Evolutionary conservation across 345 rosid genomes (phyloP), one percentile per base, ranked within the genome.

Genomic region (Punica granatum): DNA sequence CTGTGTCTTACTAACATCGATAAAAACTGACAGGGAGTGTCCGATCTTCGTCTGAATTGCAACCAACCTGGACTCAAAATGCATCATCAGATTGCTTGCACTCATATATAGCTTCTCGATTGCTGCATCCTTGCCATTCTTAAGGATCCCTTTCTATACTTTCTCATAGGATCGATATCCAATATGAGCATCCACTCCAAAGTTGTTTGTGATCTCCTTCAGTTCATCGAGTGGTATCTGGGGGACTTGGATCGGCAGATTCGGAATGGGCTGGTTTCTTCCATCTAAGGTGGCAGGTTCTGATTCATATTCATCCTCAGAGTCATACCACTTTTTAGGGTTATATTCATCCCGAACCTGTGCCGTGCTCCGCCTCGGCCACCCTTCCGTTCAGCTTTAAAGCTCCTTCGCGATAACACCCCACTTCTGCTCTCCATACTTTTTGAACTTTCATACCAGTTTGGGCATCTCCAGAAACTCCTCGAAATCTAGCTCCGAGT

Each of bases 151-250:
- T 63, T 81, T 77, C 68, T 87, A 92, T 13, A 89, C 96, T 76
- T 93, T 84, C 78, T 93, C 98, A 64, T 87, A 87, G 0, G 98
- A 92, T 16, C 98, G 94, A 76, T 92, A 93, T 30, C 96, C 98
- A 59, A 89, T 83, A 73, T 87, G 84, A 21, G 82, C 74, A 76
- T 72, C 78, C 39, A 87, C 73, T 44, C 90, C 83, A 74, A 88
- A 88, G 74, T 81, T 82, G 72, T 84, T 87, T 0, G 93, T 85
- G 60, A 79, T 78, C 0, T 85, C 90, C 84, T 82, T 88, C 42
- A 88, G 64, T 70, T 85, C 93, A 69, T 85, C 87, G 39, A 85
- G 66, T 67, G 79, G 69, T 65, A 88, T 67, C n/a, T 76, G 74
- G 54, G 91, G 87, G 23, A 86, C 88, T 66, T 74, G 83, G 34